Evolutionary conservation across 305 asterid species (phyloP), one percentile per base, ranked within the genome.

Genomic region (Fraxinus angustifolia): DNA sequence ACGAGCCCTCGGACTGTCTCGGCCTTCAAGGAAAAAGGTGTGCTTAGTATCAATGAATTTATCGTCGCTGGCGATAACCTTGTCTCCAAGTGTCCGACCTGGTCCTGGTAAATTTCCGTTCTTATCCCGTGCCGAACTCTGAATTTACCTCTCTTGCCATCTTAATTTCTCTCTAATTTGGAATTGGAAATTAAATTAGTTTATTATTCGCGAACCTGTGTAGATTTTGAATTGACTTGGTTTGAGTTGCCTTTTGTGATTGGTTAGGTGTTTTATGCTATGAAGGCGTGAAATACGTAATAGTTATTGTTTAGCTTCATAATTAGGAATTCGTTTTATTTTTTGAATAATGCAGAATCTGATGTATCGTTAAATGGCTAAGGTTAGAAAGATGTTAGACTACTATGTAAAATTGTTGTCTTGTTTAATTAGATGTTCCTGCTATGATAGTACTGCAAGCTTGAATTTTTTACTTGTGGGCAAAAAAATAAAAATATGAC

Each of bases 1-100:
- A 92, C 98, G 6, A 91, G 86, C 79, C 94, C 93, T 68, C 93
- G 99, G 78, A 95, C 98, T 73, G 97, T 93, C 62, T 93, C 99
- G 31, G 99, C 97, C 75, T 95, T 93, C 91, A 95, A 93, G 84
- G 99, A 92, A 81, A 95, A 93, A 83, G 98, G 99, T 67, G 98
- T 95, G 58, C 94, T 95, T 62, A 95, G 96, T 91, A 85, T 92
- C 91, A 88, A 86, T 75, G 99, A 95, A 85, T 95, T 95, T 85
- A 84, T 93, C 84, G 79, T 91, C 85, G 99, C 99, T 82, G 99
- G 99, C 38, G 98, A 95, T 78, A 95, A 95, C 82, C 99, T 93
- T 68, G 99, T 95, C 86, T 90, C 98, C 76, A 95, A 95, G 85
- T 95, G 98, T 87, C 98, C 99, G 17, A 95, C 99, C 35, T 95